phyloP scores from a whole-genome alignment of 2,329 filamentous ascomycete genomes.

The Beauveria medogensis region DNA sequence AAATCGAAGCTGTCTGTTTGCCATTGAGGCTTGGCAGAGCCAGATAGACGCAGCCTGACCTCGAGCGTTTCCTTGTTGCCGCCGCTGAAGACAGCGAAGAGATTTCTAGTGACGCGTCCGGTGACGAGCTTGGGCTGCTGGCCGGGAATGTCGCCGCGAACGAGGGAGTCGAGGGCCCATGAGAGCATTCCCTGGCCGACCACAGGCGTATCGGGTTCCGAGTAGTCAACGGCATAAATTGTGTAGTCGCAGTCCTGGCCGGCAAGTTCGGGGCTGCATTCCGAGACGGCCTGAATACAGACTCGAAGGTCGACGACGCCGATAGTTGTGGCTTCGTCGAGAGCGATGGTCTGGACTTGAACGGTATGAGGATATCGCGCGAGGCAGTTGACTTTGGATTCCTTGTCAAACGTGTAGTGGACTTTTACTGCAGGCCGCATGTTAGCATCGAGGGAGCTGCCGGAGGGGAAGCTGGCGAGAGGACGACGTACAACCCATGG shows the following conservation, averaged over 20 bases:
- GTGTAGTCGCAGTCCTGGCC: conserved; percentile 74
- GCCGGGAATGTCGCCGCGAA: conserved; percentile 28
- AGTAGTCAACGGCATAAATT: conserved; percentile 96
- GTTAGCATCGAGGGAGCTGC: conserved; percentile 6
- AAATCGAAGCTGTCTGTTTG: conserved; percentile 20
- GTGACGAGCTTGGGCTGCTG: conserved; percentile 70
- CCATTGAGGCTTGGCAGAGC: conserved; percentile 53
- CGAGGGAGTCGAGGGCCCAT: conserved; percentile 54
- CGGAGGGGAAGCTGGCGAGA: conserved; percentile 15
- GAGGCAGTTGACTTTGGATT: conserved; percentile 81
- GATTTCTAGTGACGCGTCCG: conserved; percentile 80
- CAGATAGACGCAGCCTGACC: conserved; percentile 80
- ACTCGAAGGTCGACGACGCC: conserved; percentile 81
- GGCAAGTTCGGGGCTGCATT: conserved; percentile 73
- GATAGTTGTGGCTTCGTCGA: conserved; percentile 75
- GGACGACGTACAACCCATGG: conserved; percentile 57
- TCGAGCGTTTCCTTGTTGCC: conserved; percentile 83
- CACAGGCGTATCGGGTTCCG: conserved; percentile 84
- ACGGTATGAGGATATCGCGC: conserved; percentile 76
- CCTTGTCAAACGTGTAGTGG: conserved; percentile 89
- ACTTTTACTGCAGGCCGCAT: conserved; percentile 66
- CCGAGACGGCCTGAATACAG: conserved; percentile 73
- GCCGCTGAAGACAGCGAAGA: conserved; percentile 74
- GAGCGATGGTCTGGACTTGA: conserved; percentile 67
- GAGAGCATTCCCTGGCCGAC: conserved; percentile 96